Percentiles rank a stretch among this genome's conserved stretches.
These are phyloP conservation scores for Coemansia sp. DNA, from an alignment of 192 early-diverging fungal genomes.

Conservation along the genomic window DNA sequence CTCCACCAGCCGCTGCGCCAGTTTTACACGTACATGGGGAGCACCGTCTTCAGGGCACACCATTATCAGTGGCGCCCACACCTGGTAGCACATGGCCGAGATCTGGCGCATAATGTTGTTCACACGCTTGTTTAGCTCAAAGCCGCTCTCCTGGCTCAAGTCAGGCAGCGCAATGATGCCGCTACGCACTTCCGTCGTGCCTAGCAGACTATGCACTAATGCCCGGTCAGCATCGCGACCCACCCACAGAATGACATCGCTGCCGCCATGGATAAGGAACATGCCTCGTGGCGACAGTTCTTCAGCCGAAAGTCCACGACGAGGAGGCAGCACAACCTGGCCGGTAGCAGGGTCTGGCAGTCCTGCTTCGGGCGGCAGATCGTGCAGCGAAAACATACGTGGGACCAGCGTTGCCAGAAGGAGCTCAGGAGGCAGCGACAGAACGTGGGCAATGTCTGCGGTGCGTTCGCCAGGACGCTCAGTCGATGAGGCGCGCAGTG, in stretches of 20 bases:
- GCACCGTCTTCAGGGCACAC: constrained; percentile 93
- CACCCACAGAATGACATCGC: constrained; percentile 87
- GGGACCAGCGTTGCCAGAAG: constrained; percentile 67
- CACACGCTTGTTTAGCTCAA: constrained; percentile 69
- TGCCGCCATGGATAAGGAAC: constrained; percentile 82
- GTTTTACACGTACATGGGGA: constrained; percentile 73
- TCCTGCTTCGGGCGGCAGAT: constrained; percentile 64
- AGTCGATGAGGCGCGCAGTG: constrained; percentile 60
- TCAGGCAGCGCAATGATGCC: constrained; percentile 74
- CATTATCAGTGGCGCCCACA: constrained; percentile 73
- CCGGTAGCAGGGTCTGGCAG: constrained; percentile 39
- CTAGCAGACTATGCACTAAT: constrained; percentile 70
- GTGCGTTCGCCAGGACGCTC: constrained; percentile 81
- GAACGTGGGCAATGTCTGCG: constrained; percentile 73
- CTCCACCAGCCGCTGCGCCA: constrained; percentile 86
- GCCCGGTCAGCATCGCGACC: constrained; percentile 76
- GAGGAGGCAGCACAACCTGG: constrained; percentile 71
- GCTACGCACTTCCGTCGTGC: constrained; percentile 33
- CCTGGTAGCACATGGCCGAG: constrained; percentile 63
- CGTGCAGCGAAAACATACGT: constrained; percentile 81
- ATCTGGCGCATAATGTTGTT: constrained; percentile 75
- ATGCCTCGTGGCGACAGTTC: constrained; percentile 79
- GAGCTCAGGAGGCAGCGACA: constrained; percentile 79
- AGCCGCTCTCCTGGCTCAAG: constrained; percentile 70
- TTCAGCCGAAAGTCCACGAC: constrained; percentile 79